phyloP scores from a whole-genome alignment of 1,139 yeast genomes.

The Yamadazyma triangularis region DNA sequence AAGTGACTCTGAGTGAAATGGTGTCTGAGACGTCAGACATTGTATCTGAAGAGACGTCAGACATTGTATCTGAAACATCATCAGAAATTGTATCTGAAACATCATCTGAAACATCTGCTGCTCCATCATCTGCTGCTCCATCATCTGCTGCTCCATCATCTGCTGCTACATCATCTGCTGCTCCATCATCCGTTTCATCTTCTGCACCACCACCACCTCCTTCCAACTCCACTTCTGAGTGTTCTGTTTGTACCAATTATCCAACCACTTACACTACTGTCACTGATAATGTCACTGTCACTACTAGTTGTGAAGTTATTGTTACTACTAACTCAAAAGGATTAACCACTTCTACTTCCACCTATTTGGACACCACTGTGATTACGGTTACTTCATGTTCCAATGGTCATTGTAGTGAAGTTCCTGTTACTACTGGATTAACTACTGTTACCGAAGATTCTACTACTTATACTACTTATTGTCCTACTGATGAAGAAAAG shows the following conservation, averaged over 20 bases:
- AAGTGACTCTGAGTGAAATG: slow-evolving; percentile 1
- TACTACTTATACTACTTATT: slow-evolving; percentile 10
- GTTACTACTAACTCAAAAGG: slow-evolving; percentile 11
- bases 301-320: slow-evolving; percentile 12
- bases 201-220: neutral
- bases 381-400: slow-evolving; percentile 49
- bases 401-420: slow-evolving; percentile 24
- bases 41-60: slow-evolving; percentile 2
- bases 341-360: slow-evolving; percentile 6
- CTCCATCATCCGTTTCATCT: slow-evolving; percentile 2
- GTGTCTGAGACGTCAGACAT: neutral
- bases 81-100: slow-evolving; percentile 1
- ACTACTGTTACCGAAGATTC: slow-evolving; percentile 24
- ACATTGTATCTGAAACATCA: slow-evolving; percentile 3
- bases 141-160: neutral
- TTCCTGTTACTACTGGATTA: slow-evolving; percentile 33
- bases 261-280: slow-evolving; percentile 11
- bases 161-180: slow-evolving; percentile 1
- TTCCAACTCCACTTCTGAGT: neutral
- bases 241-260: slow-evolving; percentile 12
- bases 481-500: slow-evolving; percentile 3
- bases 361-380: slow-evolving; percentile 15
- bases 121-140: slow-evolving; percentile 1
- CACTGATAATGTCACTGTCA: slow-evolving; percentile 8
- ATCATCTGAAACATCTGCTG: slow-evolving; percentile 7